Evolutionary conservation across 495 filamentous ascomycete species (phyloP), one percentile per base, ranked within the genome.

Genomic region (Hypoxylon rickii): DNA sequence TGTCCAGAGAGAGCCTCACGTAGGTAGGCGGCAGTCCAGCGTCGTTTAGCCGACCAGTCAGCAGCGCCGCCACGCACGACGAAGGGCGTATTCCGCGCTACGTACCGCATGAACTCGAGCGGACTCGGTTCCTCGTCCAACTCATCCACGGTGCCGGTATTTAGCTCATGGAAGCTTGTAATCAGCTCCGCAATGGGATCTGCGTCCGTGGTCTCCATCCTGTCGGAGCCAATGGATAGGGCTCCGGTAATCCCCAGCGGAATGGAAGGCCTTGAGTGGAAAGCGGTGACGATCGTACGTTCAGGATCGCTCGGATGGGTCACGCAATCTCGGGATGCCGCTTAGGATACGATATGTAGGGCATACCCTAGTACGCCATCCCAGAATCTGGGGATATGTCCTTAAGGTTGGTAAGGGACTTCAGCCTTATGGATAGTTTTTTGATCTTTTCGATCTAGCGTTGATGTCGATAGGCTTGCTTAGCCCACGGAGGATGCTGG

Each of bases 101-200:
- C 86, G 68, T 81, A 84, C 53, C 84, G 77, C 80, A 89, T 83
- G 65, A 91, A 91, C 63, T 89, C 84, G 6, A 91, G 75, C 0
- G 88, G 76, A 26, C 80, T 86, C 1, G 89, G 88, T 31, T 81
- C 76, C 22, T 81, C 75, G n/a, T 72, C 29, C 3, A 89, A 71
- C 41, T 82, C 79, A 38, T 83, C 76, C 38, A 90, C 76, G 16
- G 47, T 45, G 16, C 72, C 51, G 32, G 72, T 62, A 64, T 91
- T 91, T 37, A 91, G 75, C 50, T 89, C 86, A 58, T 87, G 78
- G 72, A 89, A 90, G 31, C 74, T 79, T 1, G 67, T 74, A 46
- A 90, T 76, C 20, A 89, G 76, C 43, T 83, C 82, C 42, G 62
- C 64, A 42, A 86, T 69, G 8, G 77, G 63, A 38, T 76, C 71